These are phyloP conservation scores for Omphalotus olearius DNA, from an alignment of 1,284 basidiomycete genomes.

Conservation along the genomic window DNA sequence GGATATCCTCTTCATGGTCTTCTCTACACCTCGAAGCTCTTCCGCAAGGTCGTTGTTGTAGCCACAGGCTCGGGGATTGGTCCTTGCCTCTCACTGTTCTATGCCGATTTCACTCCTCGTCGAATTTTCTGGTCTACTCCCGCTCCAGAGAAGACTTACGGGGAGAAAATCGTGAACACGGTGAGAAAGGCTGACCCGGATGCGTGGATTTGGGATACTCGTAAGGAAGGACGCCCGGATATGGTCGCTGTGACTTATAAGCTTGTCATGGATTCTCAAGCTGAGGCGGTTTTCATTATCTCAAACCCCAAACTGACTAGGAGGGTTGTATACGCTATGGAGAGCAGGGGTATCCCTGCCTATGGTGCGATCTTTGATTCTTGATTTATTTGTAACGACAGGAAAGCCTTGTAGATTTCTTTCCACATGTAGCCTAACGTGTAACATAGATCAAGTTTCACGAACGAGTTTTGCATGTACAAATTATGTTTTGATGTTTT, in stretches of 20 bases:
- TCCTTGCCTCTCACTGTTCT: slow-evolving; percentile 30
- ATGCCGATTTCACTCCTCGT: slow-evolving; percentile 28
- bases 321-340: slow-evolving; percentile 34
- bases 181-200: slow-evolving; percentile 31
- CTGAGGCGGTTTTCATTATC: slow-evolving; percentile 35
- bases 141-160: slow-evolving; percentile 30
- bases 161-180: slow-evolving; percentile 27
- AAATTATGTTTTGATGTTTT: too few relatives aligned
- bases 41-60: slow-evolving; percentile 33
- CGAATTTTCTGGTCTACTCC: slow-evolving; percentile 35
- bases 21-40: slow-evolving; percentile 30
- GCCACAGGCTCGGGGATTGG: slow-evolving; percentile 34
- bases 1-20: slow-evolving; percentile 32
- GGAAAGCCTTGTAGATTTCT: too few relatives aligned
- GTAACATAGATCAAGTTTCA: too few relatives aligned
- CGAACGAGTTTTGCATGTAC: too few relatives aligned
- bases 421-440: too few relatives aligned
- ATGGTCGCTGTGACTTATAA: slow-evolving; percentile 30
- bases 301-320: slow-evolving; percentile 33
- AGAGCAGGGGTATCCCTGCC: slow-evolving; percentile 33
- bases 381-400: slow-evolving; percentile 13
- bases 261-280: slow-evolving; percentile 28
- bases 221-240: slow-evolving; percentile 30
- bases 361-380: slow-evolving; percentile 39
- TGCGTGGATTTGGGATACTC: slow-evolving; percentile 31